These are phyloP conservation scores for Plectosphaerella plurivora DNA, from an alignment of 2,329 filamentous ascomycete genomes.

Conservation along the genomic window DNA sequence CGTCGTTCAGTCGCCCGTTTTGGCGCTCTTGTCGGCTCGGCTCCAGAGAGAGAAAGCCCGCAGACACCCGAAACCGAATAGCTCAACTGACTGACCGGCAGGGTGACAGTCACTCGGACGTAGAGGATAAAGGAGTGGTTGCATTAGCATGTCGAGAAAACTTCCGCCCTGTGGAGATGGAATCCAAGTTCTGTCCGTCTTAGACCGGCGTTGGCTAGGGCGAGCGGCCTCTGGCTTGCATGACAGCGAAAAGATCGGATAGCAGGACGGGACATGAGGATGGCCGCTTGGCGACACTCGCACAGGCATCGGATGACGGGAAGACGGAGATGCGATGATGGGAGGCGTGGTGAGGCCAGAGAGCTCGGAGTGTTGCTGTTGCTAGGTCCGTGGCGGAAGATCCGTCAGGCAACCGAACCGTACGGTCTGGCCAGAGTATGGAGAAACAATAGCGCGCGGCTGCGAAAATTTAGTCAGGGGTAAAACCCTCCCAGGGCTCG, in stretches of 20 bases:
- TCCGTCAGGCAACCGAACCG: not conserved
- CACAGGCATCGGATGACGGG: not conserved
- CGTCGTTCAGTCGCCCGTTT: no score
- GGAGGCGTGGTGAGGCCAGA: not conserved
- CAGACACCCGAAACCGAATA: no score
- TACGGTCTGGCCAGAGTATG: not conserved
- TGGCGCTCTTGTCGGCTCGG: no score
- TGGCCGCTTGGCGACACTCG: not conserved
- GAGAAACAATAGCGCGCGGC: slow-evolving; percentile 3
- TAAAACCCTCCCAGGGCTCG: not conserved
- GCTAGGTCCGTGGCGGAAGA: no score
- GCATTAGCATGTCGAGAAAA: no score
- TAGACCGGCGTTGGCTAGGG: no score
- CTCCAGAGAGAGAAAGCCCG: no score
- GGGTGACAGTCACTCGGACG: not conserved
- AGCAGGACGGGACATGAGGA: not conserved
- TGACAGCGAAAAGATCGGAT: not conserved
- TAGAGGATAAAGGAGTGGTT: not conserved
- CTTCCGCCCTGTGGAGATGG: no score
- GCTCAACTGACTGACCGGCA: not conserved
- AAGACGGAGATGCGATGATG: not conserved
- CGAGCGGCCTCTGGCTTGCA: not conserved
- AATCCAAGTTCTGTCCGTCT: no score
- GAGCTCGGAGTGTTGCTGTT: not conserved
- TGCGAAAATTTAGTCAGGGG: slow-evolving; percentile 3